Percentiles rank a stretch among this genome's conserved stretches.
phyloP scores from a whole-genome alignment of 352 stramenopile genomes.

The Pythium scleroteichum region DNA sequence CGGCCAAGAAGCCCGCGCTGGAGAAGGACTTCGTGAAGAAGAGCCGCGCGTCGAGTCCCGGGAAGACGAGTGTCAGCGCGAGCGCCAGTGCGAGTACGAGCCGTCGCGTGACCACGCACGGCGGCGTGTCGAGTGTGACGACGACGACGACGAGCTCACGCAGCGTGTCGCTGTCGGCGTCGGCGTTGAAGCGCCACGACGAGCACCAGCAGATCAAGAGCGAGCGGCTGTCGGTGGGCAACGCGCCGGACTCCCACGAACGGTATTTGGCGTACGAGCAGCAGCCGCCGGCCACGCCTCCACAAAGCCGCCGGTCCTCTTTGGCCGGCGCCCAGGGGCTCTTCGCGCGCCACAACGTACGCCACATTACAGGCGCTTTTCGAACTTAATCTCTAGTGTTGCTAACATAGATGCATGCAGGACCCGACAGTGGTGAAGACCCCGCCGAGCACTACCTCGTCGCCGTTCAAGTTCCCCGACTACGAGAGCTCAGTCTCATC shows the following conservation, averaged over 20 bases:
- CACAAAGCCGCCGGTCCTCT: conserved; percentile 14
- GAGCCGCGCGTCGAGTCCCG: conserved; percentile 22
- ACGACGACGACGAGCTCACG: conserved; percentile 1
- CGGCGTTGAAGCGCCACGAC: conserved; percentile 23
- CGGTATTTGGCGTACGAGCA: conserved; percentile 29
- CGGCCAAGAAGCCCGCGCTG: background rate
- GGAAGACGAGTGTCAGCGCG: background rate
- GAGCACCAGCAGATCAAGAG: conserved; percentile 6
- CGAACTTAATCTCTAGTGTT: too few species aligned
- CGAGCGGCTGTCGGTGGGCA: conserved; percentile 14
- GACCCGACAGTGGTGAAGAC: conserved; percentile 24
- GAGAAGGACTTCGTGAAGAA: conserved; percentile 21
- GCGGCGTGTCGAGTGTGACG: too few species aligned
- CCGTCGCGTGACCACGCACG: conserved; percentile 7
- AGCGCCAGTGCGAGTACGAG: conserved; percentile 5
- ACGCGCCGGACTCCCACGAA: conserved; percentile 15
- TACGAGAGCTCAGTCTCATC: conserved; percentile 24
- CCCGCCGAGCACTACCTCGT: conserved; percentile 26
- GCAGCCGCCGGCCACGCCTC: conserved; percentile 5
- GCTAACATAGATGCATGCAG: conserved; percentile 1
- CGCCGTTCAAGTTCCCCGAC: conserved; percentile 29
- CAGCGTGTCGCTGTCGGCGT: conserved; percentile 17
- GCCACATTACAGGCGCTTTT: too few species aligned
- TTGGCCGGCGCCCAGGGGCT: conserved; percentile 11
- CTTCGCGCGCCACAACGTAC: conserved; percentile 26